Percentiles rank a stretch among this genome's conserved stretches.
phyloP scores from a whole-genome alignment of 148 eudicot species.

The Tetragonia tetragonoides region DNA sequence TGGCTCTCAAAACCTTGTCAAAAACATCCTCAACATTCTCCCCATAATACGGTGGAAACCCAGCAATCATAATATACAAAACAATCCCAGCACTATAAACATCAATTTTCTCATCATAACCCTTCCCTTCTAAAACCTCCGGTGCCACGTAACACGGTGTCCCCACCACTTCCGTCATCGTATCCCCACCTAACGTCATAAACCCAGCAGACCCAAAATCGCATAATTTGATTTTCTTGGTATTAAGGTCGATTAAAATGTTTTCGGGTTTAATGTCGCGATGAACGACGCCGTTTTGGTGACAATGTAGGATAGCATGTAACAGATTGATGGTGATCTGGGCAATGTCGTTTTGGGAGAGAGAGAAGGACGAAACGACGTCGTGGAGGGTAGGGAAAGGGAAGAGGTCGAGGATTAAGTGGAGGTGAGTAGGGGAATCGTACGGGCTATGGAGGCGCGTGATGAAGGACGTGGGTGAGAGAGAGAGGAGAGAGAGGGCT shows the following conservation, averaged over 20 bases:
- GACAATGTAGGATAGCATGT: slow-evolving; percentile 47
- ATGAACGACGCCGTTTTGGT: slow-evolving; percentile 54
- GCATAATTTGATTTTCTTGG: slow-evolving; percentile 43
- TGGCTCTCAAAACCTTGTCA: slow-evolving; percentile 51
- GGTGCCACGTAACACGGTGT: slow-evolving; percentile 77
- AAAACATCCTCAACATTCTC: slow-evolving; percentile 48
- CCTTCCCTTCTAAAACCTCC: slow-evolving; percentile 48
- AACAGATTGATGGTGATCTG: slow-evolving; percentile 5
- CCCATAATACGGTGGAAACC: slow-evolving; percentile 63
- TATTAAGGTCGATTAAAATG: slow-evolving; percentile 37
- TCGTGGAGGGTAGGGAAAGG: slow-evolving; percentile 36
- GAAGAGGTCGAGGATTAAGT: slow-evolving; percentile 50
- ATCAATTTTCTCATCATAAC: slow-evolving; percentile 58
- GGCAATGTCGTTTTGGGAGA: slow-evolving; percentile 40
- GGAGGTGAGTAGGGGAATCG: slow-evolving; percentile 46
- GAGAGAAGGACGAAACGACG: slow-evolving; percentile 23
- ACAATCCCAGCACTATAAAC: slow-evolving; percentile 75
- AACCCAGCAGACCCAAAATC: slow-evolving; percentile 72
- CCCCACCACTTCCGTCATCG: slow-evolving; percentile 61
- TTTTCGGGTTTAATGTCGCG: slow-evolving; percentile 72
- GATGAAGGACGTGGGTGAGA: slow-evolving; percentile 36
- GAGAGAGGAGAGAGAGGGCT: slow-evolving; percentile 41
- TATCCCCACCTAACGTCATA: neutral
- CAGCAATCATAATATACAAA: slow-evolving; percentile 57
- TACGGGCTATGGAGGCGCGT: slow-evolving; percentile 44